phyloP scores from a whole-genome alignment of 495 filamentous ascomycete species.

The Aspergillus nanangensis region DNA sequence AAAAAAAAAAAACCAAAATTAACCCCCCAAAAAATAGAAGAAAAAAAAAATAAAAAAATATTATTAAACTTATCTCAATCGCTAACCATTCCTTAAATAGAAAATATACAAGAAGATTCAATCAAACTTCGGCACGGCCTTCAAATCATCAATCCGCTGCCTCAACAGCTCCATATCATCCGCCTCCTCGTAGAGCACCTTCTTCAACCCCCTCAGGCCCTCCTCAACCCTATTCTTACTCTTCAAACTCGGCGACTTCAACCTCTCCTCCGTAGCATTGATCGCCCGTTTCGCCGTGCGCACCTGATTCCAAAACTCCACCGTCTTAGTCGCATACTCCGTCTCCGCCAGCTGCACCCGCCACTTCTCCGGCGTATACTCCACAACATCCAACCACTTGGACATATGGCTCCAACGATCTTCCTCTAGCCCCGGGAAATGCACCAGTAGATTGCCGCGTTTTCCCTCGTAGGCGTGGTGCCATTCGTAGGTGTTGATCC shows the following conservation, averaged over 20 bases:
- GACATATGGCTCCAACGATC: constrained; percentile 12
- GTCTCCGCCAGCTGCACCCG: constrained; percentile 16
- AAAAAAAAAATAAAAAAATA: too few relatives aligned
- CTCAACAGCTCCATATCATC: constrained; percentile 9
- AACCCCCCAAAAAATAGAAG: too few relatives aligned
- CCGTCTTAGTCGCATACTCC: constrained; percentile 7
- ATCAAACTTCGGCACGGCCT: neutral
- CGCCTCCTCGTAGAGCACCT: constrained; percentile 8
- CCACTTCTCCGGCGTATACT: constrained; percentile 14
- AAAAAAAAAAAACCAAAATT: too few relatives aligned
- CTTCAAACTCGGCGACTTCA: neutral
- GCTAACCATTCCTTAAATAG: too few relatives aligned
- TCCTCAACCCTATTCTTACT: constrained; percentile 1
- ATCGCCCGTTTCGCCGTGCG: constrained; percentile 4
- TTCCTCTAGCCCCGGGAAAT: constrained; percentile 24
- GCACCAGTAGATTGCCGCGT: constrained; percentile 29
- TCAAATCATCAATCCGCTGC: constrained; percentile 12
- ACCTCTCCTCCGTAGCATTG: neutral
- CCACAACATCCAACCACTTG: constrained; percentile 22
- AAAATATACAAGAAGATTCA: too few relatives aligned
- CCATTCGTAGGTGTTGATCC: constrained; percentile 39
- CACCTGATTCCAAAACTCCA: constrained; percentile 11
- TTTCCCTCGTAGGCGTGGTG: constrained; percentile 26
- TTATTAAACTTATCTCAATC: too few relatives aligned
- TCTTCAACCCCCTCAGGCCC: constrained; percentile 5